Evolutionary conservation across 2,329 filamentous ascomycete genomes (phyloP).

Genomic region (Penicillium capsulatum): DNA sequence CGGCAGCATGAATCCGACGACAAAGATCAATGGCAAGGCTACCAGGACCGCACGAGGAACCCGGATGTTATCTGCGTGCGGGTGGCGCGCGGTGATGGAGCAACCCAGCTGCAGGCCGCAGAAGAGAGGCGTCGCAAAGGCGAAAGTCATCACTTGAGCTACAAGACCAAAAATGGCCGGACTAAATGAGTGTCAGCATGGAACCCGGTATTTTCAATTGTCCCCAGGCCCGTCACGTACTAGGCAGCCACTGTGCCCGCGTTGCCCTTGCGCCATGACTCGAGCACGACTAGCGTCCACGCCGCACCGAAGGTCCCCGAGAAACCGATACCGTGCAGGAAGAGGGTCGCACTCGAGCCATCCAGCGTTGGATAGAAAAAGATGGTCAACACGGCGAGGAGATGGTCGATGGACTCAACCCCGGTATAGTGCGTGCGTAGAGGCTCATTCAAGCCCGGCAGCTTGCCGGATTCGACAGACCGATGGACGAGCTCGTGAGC

Average conservation of each 20-base stretch:
- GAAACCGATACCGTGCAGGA: constrained; percentile 38
- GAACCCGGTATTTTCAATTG: constrained; percentile 3
- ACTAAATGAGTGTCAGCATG: constrained; percentile 22
- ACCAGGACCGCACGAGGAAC: constrained; percentile 30
- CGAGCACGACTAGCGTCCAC: constrained; percentile 44
- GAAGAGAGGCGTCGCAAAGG: constrained; percentile 44
- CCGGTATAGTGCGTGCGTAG: constrained; percentile 35
- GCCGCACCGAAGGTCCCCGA: constrained; percentile 41
- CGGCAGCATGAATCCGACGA: constrained; percentile 45
- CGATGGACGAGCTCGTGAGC: constrained; percentile 19
- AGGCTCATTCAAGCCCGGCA: constrained; percentile 26
- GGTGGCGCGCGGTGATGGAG: constrained; percentile 39
- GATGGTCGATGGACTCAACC: constrained; percentile 28
- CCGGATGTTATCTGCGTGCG: constrained; percentile 32
- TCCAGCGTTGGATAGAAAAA: constrained; percentile 43
- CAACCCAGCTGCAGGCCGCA: constrained; percentile 42
- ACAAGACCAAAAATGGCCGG: constrained; percentile 38
- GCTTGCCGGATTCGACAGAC: constrained; percentile 20
- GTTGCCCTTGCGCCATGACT: constrained; percentile 46
- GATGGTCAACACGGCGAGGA: constrained; percentile 30
- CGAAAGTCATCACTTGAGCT: constrained; percentile 44
- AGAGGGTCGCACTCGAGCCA: constrained; percentile 33
- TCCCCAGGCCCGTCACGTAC: constrained; percentile 29
- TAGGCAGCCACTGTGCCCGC: constrained; percentile 39
- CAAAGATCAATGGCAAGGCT: constrained; percentile 41